Conservation (phyloP, 768 basidiomycete species). For the Leccinellum luteum region DNA sequence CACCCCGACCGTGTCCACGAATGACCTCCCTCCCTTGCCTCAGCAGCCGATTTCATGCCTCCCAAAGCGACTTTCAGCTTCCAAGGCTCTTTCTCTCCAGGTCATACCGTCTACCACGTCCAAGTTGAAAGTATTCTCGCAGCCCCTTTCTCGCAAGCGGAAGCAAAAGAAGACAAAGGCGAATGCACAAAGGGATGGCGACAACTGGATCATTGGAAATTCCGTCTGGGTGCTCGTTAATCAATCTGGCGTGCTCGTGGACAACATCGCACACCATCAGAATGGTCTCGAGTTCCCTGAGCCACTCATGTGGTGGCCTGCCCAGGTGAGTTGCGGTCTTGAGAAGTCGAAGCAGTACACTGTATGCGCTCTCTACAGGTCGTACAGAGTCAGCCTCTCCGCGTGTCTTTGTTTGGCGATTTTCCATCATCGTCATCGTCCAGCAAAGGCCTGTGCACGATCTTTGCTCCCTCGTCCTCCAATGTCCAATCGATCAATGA, state of each 20-base stretch:
- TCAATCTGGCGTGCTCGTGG: conserved; percentile 34
- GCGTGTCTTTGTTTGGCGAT: conserved; percentile 33
- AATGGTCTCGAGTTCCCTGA: conserved; percentile 20
- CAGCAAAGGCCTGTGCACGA: conserved; percentile 23
- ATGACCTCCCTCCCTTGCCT: conserved; percentile 20
- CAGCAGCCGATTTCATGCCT: not conserved
- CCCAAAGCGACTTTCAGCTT: conserved; percentile 4
- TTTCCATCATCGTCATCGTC: conserved; percentile 26
- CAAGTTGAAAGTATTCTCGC: conserved; percentile 12
- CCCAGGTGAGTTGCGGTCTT: conserved; percentile 43
- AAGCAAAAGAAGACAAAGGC: conserved; percentile 18
- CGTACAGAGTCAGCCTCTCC: conserved; percentile 27
- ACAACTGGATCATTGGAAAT: conserved; percentile 32
- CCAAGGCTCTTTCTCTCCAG: conserved; percentile 15
- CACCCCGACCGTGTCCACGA: conserved; percentile 10
- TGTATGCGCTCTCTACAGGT: conserved; percentile 15
- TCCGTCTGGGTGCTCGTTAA: conserved; percentile 57
- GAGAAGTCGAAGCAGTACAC: not conserved
- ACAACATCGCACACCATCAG: conserved; percentile 25
- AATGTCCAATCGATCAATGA: conserved; percentile 42
- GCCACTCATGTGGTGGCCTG: conserved; percentile 66
- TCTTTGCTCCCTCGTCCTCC: conserved; percentile 33
- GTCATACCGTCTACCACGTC: conserved; percentile 8
- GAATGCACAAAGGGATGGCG: not conserved
- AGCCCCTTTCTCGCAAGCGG: conserved; percentile 20